These are phyloP conservation scores for Hypoxylon sp. DNA, from an alignment of 2,329 filamentous ascomycete genomes.

Conservation along the genomic window DNA sequence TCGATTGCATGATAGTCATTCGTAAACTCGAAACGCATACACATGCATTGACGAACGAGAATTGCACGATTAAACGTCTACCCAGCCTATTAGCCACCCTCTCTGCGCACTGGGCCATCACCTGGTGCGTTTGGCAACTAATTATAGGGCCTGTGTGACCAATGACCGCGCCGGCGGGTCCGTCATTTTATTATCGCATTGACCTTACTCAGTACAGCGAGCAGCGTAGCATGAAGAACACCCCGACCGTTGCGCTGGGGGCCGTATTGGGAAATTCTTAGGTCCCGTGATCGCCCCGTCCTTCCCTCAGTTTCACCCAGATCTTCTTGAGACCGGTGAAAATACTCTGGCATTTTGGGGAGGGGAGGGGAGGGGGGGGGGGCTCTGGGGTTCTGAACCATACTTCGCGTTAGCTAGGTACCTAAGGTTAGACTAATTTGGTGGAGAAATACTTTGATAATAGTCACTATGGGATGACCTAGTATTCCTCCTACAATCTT, in stretches of 20 bases:
- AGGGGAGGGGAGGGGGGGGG: not conserved
- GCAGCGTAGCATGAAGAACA: slow-evolving; percentile 5
- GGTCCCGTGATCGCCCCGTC: slow-evolving; percentile 36
- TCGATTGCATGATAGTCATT: slow-evolving; percentile 1
- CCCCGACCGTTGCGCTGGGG: slow-evolving; percentile 16
- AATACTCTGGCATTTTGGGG: slow-evolving; percentile 15
- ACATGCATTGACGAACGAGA: slow-evolving; percentile 22
- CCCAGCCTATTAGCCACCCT: slow-evolving; percentile 5
- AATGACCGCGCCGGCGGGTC: slow-evolving; percentile 30
- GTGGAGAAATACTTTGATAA: slow-evolving; percentile 22
- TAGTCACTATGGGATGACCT: slow-evolving; percentile 7
- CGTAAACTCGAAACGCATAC: not conserved
- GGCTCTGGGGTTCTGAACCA: slow-evolving; percentile 29
- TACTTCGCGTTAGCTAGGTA: slow-evolving; percentile 32
- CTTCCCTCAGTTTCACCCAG: slow-evolving; percentile 12
- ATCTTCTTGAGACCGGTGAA: slow-evolving; percentile 32
- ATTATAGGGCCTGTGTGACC: slow-evolving; percentile 21
- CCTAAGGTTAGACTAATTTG: not conserved
- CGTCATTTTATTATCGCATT: slow-evolving; percentile 23
- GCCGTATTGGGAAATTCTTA: slow-evolving; percentile 17
- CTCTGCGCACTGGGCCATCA: slow-evolving; percentile 26
- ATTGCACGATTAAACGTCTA: slow-evolving; percentile 12
- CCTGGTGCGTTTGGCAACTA: slow-evolving; percentile 28
- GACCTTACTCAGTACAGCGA: slow-evolving; percentile 16
- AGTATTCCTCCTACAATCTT: not conserved